Evolutionary conservation across 129 eudicot species (phyloP), one percentile per base, ranked within the genome.

Genomic region (Escallonia rubra): DNA sequence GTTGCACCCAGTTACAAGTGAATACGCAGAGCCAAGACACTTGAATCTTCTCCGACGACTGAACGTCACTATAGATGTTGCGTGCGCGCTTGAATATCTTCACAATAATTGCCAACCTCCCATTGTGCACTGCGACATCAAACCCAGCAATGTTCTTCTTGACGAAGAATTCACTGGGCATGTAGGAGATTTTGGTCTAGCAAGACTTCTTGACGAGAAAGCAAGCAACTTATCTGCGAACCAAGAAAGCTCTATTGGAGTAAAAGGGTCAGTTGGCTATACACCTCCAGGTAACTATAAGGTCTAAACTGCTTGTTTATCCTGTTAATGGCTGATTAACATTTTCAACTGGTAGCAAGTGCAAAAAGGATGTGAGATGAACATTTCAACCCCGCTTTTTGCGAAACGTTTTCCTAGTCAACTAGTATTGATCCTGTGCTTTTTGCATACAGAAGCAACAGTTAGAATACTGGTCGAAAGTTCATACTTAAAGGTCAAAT

Each of bases 121-220:
- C 34, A 45, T 75, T 43, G 61, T 74, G 46, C 71, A 73, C 16
- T 61, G 66, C 11, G 72, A 73, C 53, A 39, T 73, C 43, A 73
- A 73, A 65, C 72, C 78, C 9, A 73, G 78, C 61, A 73, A 73
- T 50, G 46, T 73, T 48, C 57, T 73, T 7, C 60, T 73, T 3
- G 78, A 73, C 43, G 56, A 65, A 46, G 78, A 73, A 56, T 64
- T 73, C 71, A 64, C 51, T 41, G 72, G 52, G 14, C 72, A 57
- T 58, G 72, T 73, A 6, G 71, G 78, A 5, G 78, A 66, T 54
- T 74, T 74, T 51, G 78, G 78, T 39, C 14, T 74, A 59, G 68
- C 73, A 0, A 64, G 56, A 52, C 67, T 74, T 42, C 10, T 47
- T 63, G 4, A 6, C 11, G 47, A 41, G 10, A 6, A 8, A 40